phyloP scores from a whole-genome alignment of 1,284 basidiomycete genomes.

The Pascua sp. region DNA sequence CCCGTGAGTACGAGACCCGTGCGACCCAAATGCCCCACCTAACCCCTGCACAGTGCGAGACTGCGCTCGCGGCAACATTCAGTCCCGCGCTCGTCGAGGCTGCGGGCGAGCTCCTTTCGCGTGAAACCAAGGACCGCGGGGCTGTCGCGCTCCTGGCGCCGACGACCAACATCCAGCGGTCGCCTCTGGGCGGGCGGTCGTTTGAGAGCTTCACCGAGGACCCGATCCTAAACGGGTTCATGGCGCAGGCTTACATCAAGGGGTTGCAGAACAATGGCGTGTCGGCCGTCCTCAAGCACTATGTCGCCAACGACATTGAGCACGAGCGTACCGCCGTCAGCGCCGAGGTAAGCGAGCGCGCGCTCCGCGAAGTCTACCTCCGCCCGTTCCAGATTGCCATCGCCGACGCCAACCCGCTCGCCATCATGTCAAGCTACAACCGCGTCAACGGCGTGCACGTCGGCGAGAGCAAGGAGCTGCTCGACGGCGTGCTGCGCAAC shows the following conservation, averaged over 20 bases:
- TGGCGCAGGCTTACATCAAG: constrained; percentile 67
- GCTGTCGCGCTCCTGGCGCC: constrained; percentile 67
- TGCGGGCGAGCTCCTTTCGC: constrained; percentile 60
- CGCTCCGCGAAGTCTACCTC: constrained; percentile 75
- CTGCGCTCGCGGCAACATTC: constrained; percentile 27
- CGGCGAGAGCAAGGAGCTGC: constrained; percentile 63
- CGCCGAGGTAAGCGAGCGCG: constrained; percentile 49
- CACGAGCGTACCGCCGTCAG: constrained; percentile 31
- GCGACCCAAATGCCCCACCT: constrained; percentile 37
- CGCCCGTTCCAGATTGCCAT: constrained; percentile 74
- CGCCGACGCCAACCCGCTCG: constrained; percentile 55
- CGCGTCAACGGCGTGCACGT: constrained; percentile 64
- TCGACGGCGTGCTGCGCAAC: constrained; percentile 37
- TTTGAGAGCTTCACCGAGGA: constrained; percentile 69
- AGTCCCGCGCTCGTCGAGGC: constrained; percentile 61
- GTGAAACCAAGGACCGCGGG: constrained; percentile 66
- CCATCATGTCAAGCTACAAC: constrained; percentile 51
- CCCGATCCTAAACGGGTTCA: constrained; percentile 64
- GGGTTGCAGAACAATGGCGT: constrained; percentile 71
- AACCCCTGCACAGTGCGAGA: constrained; percentile 52
- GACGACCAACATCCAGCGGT: constrained; percentile 74
- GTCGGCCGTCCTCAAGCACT: constrained; percentile 52
- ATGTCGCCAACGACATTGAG: constrained; percentile 46
- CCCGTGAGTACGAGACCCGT: constrained; percentile 61
- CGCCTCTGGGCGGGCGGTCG: constrained; percentile 65